phyloP scores from a whole-genome alignment of 306 rosid genomes.

The Begonia peltatifolia region DNA sequence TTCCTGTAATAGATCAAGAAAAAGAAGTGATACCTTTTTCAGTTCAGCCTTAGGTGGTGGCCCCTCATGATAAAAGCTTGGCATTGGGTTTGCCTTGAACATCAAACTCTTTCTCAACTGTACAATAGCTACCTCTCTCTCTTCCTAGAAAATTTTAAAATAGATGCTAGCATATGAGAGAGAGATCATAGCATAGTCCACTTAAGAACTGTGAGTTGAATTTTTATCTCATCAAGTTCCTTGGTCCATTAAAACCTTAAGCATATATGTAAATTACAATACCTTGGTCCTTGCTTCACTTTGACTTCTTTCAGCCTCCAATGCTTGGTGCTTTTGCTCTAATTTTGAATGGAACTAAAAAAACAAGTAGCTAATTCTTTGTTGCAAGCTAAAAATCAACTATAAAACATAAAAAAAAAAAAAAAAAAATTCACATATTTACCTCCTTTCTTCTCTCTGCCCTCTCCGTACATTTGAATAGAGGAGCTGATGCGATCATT shows the following conservation, averaged over 20 bases:
- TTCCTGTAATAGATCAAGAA: not conserved
- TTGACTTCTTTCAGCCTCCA: slow-evolving; percentile 82
- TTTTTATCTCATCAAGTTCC: no score
- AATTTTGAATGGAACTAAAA: slow-evolving; percentile 66
- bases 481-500: slow-evolving; percentile 65
- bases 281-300: slow-evolving; percentile 92
- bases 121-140: slow-evolving; percentile 65
- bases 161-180: slow-evolving; percentile 4
- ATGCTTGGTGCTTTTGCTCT: slow-evolving; percentile 81
- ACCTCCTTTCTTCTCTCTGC: slow-evolving; percentile 97
- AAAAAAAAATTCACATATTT: slow-evolving; percentile 13
- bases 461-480: slow-evolving; percentile 60
- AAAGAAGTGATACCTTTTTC: slow-evolving; percentile 50
- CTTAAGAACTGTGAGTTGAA: no score
- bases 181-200: not conserved
- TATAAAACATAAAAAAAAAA: not conserved
- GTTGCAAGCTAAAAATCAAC: not conserved
- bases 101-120: slow-evolving; percentile 81
- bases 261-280: slow-evolving; percentile 1
- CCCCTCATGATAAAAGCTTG: slow-evolving; percentile 90
- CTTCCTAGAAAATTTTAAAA: slow-evolving; percentile 55
- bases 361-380: slow-evolving; percentile 6
- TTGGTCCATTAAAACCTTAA: no score
- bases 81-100: slow-evolving; percentile 97
- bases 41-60: slow-evolving; percentile 93